Evolutionary conservation across 176 grass and related monocot genomes (phyloP), one percentile per base, ranked within the genome.

Genomic region (Coix lacrymajobi): DNA sequence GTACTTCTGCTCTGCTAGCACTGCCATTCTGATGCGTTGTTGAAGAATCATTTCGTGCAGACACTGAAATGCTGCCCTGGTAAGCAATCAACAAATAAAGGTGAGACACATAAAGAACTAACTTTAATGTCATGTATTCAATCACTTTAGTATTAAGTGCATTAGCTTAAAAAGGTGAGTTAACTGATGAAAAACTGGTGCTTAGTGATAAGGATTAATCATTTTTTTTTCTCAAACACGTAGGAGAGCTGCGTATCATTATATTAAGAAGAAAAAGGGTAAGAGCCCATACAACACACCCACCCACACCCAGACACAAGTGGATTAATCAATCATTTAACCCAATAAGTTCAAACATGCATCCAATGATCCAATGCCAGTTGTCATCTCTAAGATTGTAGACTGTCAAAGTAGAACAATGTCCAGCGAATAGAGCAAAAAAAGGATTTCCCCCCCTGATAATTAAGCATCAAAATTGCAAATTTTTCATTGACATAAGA

Each of bases 11-110:
- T 73, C 62, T 83, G 69, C 69, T 85, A 85, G 22, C 39, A 76
- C 83, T 84, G 37, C 45, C 56, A 61, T 84, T 87, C 61, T 92
- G 82, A 58, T 88, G 84, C 6, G 66, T 87, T 34, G 26, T 83
- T 56, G 88, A 62, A 36, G 88, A 90, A 68, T 83, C 48, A 28
- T 87, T 87, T 57, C 12, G 79, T 43, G 25, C 19, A 41, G 80
- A 78, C 61, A 83, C 31, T 62, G 88, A 83, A 90, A 90, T 87
- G 75, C 79, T 87, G 31, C 88, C 75, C 88, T 90, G 88, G 60
- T 75, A 79, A 74, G 64, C 68, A 87, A 75, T 62, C 12, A 45
- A 33, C 4, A 79, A 79, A 68, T 40, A 43, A 80, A 79, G 20
- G 32, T 83, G 43, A 75, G 54, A 11, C 68, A 74, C 5, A 22